Evolutionary conservation across 2,329 filamentous ascomycete species (phyloP).

Genomic region (Dryadomyces quercivorus): DNA sequence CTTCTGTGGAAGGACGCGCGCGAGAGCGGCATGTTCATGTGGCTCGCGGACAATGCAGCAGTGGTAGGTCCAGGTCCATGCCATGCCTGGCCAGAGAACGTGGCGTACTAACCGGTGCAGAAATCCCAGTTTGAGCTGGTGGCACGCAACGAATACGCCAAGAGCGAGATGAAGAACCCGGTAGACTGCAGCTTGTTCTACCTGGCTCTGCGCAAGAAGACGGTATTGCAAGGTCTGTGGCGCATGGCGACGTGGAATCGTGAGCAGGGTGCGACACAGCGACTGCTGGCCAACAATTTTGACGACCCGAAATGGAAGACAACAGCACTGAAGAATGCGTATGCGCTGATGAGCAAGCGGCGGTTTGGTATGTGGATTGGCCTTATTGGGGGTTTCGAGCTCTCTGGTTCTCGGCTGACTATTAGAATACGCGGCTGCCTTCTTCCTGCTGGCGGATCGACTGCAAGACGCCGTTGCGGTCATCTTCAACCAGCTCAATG

Average conservation of each 20-base stretch:
- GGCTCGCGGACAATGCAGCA: constrained; percentile 67
- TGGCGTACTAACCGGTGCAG: constrained; percentile 23
- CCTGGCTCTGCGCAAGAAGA: constrained; percentile 80
- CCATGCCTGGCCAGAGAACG: background rate
- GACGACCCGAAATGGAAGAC: constrained; percentile 76
- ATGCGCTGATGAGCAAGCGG: constrained; percentile 81
- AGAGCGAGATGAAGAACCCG: constrained; percentile 75
- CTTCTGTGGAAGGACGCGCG: constrained; percentile 77
- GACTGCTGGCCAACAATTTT: constrained; percentile 83
- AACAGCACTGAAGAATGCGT: constrained; percentile 88
- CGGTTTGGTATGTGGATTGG: constrained; percentile 53
- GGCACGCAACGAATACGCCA: constrained; percentile 86
- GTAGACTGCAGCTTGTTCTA: constrained; percentile 88
- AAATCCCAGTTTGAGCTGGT: constrained; percentile 76
- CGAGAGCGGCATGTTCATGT: constrained; percentile 88
- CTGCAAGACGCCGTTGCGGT: constrained; percentile 77
- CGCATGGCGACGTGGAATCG: constrained; percentile 83
- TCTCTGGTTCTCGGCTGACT: background rate
- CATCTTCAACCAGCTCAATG: constrained; percentile 74
- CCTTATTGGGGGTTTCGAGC: too few species aligned
- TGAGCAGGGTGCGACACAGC: constrained; percentile 71
- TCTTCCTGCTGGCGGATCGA: constrained; percentile 83
- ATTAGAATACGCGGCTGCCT: constrained; percentile 77
- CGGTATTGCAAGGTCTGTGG: constrained; percentile 83
- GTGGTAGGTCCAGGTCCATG: constrained; percentile 42